Evolutionary conservation across 2,329 filamentous ascomycete genomes (phyloP).

Genomic region (Stenocarpella maydis): DNA sequence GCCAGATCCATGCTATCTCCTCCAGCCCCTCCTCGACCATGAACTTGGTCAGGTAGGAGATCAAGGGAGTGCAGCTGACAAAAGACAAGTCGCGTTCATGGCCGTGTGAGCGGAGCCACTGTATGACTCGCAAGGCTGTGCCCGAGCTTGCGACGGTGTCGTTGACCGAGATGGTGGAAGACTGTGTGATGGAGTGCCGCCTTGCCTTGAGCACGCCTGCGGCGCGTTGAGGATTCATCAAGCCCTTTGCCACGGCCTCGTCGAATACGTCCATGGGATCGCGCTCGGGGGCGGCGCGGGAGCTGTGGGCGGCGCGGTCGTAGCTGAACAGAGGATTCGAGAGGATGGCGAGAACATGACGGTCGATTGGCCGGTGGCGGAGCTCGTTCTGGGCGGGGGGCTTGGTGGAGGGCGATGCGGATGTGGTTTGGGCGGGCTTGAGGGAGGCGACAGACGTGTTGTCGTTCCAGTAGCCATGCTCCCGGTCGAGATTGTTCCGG

Average conservation of each 20-base stretch:
- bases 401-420: slow-evolving; percentile 30
- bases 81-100: slow-evolving; percentile 57
- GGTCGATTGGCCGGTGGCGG: slow-evolving; percentile 52
- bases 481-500: slow-evolving; percentile 64
- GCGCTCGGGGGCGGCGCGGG: slow-evolving; percentile 37
- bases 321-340: slow-evolving; percentile 63
- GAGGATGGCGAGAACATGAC: slow-evolving; percentile 64
- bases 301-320: slow-evolving; percentile 43
- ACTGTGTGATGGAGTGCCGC: slow-evolving; percentile 49
- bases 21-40: slow-evolving; percentile 62
- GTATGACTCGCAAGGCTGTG: slow-evolving; percentile 57
- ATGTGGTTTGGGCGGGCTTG: slow-evolving; percentile 31
- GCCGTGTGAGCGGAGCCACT: slow-evolving; percentile 63
- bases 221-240: slow-evolving; percentile 64
- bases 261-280: slow-evolving; percentile 65
- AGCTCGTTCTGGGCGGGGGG: slow-evolving; percentile 30
- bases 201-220: slow-evolving; percentile 62
- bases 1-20: slow-evolving; percentile 61
- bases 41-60: slow-evolving; percentile 53
- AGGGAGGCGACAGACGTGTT: slow-evolving; percentile 38
- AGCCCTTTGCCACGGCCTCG: slow-evolving; percentile 60
- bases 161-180: slow-evolving; percentile 44
- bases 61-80: slow-evolving; percentile 50
- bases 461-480: slow-evolving; percentile 57
- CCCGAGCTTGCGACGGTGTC: slow-evolving; percentile 51